Evolutionary conservation across 169 alveolate genomes (phyloP).

Genomic region (Eimeria sp.): DNA sequence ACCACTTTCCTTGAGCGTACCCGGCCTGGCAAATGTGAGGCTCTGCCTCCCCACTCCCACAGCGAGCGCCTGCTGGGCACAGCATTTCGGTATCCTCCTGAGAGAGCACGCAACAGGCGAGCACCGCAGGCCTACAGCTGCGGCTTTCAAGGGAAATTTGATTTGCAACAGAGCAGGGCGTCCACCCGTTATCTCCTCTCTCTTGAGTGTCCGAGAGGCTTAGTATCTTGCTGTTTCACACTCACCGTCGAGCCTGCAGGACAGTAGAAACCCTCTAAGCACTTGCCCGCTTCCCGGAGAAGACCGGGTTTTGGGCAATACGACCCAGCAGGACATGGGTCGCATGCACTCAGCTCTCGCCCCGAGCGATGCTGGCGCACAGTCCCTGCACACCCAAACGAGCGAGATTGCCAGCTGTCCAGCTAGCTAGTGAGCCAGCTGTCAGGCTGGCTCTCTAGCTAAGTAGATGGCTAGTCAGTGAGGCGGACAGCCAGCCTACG

Average conservation of each 20-base stretch:
- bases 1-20: neutral
- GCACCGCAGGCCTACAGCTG: neutral
- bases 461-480: neutral
- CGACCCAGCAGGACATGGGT: conserved; percentile 21
- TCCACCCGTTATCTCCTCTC: neutral
- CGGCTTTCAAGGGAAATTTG: neutral
- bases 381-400: neutral
- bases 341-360: conserved; percentile 10
- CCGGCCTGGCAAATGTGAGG: conserved; percentile 16
- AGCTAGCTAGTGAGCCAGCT: neutral
- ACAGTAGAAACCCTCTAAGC: conserved; percentile 24
- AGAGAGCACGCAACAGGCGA: neutral
- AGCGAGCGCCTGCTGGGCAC: conserved; percentile 53
- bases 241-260: conserved; percentile 45
- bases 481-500: neutral
- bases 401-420: neutral
- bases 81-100: conserved; percentile 20
- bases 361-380: conserved; percentile 34
- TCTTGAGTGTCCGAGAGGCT: neutral
- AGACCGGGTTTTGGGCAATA: conserved; percentile 28
- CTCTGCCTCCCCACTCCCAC: conserved; percentile 15
- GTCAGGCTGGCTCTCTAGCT: neutral
- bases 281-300: neutral
- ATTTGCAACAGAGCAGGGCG: neutral
- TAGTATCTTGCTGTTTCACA: neutral